Base-by-base conservation (phyloP, 2,329 filamentous ascomycete genomes). In the Xylariaceae sp. region DNA sequence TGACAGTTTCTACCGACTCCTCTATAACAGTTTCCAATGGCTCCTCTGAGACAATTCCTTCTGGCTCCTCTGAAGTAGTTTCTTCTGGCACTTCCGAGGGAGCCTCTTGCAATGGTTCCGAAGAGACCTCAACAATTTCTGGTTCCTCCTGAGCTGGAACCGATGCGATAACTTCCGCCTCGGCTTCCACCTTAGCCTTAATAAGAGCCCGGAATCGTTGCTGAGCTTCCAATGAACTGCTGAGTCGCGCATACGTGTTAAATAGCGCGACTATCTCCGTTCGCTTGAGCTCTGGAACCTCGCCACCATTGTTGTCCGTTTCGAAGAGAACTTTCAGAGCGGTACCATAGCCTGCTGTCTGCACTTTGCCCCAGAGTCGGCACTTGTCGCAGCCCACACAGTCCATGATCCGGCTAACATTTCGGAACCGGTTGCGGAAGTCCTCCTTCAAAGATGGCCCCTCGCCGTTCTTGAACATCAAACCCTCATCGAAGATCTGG, bases 321-420 rank as follows among this genome's bases (percentile, higher is more conserved):
- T 99, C 94, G 69, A 99, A 99, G 1, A 99, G 82, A 3, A 99
- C 88, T 76, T 99, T 99, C 63, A 99, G 78, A 0, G 94, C 94
- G 0, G 94, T 91, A 53, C 94, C 94, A 72, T 97, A 97, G 2
- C 94, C 94, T 10, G 90, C 89, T 0, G 92, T 96, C 76, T 99
- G 94, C 44, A 99, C 77, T 76, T 99, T 99, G 53, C 94, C 94
- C 94, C 94, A 99, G 2, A 99, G 85, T 7, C 94, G 87, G 76
- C 94, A 99, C 78, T 99, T 99, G 77, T 99, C 94, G 74, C 94
- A 99, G 50, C 94, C 94, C 17, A 97, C 93, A 67, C 94, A 99
- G 74, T 99, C 94, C 94, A 99, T 99, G 65, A 97, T 82, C 47
- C 94, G 87, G 73, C 90, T 96, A 62, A 99, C 90, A 72, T 99